phyloP scores from a whole-genome alignment of 225 moss, liverwort and hornwort species.

The Physcomitrium patens region DNA sequence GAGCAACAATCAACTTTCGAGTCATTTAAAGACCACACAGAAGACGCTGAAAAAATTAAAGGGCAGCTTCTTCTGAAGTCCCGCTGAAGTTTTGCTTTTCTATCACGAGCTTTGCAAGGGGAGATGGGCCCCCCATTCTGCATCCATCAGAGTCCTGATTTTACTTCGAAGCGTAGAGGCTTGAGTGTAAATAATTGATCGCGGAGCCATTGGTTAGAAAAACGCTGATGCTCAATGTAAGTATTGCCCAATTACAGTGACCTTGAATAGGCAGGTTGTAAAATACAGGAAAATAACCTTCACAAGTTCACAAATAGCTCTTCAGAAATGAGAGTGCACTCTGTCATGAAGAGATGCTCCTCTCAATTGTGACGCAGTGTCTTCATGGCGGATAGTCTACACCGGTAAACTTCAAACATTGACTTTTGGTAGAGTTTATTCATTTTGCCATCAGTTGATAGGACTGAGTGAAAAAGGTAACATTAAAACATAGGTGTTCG shows the following conservation, averaged over 20 bases:
- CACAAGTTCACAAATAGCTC: not conserved
- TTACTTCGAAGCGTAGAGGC: not conserved
- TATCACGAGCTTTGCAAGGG: not conserved
- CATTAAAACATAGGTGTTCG: conserved; percentile 12
- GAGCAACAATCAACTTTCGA: conserved; percentile 35
- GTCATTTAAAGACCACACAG: conserved; percentile 36
- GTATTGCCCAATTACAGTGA: not conserved
- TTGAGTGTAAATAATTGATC: conserved; percentile 6
- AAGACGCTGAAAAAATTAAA: conserved; percentile 46
- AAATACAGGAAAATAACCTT: not conserved
- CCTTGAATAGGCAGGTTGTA: not conserved
- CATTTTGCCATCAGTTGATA: not conserved
- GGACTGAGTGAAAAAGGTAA: not conserved
- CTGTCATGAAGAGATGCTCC: not conserved
- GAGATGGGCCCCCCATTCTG: not conserved
- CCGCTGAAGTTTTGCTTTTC: not conserved
- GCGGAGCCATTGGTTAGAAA: not conserved
- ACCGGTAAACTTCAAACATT: not conserved
- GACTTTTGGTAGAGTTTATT: not conserved
- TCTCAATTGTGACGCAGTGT: not conserved
- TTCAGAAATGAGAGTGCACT: no score
- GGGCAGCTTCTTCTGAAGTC: conserved; percentile 34
- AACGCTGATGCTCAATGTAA: not conserved
- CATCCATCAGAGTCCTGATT: not conserved
- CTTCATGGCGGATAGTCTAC: not conserved